These are phyloP conservation scores for Xylaria sp. DNA, from an alignment of 2,329 filamentous ascomycete genomes.

Conservation along the genomic window DNA sequence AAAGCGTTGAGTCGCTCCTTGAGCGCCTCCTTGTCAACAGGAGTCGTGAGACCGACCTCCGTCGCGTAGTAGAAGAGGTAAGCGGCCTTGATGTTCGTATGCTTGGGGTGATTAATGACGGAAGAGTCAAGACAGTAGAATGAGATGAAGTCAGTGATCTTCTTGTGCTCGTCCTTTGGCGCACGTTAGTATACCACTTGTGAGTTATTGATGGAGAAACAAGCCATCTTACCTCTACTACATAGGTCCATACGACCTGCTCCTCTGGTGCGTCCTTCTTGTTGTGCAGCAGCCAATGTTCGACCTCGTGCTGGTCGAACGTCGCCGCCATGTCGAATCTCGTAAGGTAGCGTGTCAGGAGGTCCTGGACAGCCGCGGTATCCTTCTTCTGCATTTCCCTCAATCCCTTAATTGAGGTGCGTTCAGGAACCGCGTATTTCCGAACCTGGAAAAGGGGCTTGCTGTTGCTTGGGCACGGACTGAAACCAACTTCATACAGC, in stretches of 20 bases:
- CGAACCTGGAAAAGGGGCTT: slow-evolving; percentile 81
- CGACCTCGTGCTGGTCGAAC: slow-evolving; percentile 73
- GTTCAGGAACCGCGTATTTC: slow-evolving; percentile 76
- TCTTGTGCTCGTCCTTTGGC: slow-evolving; percentile 55
- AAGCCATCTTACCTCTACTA: slow-evolving; percentile 61
- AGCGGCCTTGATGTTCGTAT: slow-evolving; percentile 76
- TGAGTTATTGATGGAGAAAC: neutral
- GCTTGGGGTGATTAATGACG: slow-evolving; percentile 74
- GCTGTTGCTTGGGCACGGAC: slow-evolving; percentile 74
- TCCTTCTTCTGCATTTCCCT: slow-evolving; percentile 77
- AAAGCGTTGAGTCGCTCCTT: slow-evolving; percentile 77
- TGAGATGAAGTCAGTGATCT: slow-evolving; percentile 93
- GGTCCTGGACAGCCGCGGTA: slow-evolving; percentile 64
- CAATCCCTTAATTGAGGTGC: slow-evolving; percentile 67
- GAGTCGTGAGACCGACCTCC: slow-evolving; percentile 63
- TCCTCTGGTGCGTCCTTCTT: slow-evolving; percentile 55
- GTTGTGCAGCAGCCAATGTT: slow-evolving; percentile 81
- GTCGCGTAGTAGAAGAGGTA: slow-evolving; percentile 98
- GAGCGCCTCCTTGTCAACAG: slow-evolving; percentile 52
- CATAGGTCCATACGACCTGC: slow-evolving; percentile 89
- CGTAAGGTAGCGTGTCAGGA: slow-evolving; percentile 71
- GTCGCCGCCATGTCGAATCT: slow-evolving; percentile 81
- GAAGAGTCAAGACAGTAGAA: slow-evolving; percentile 95
- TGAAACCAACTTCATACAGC: slow-evolving; percentile 91
- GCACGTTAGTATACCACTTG: slow-evolving; percentile 18